Conservation (phyloP, 148 eudicot species). For the Selenicereus undatus region DNA sequence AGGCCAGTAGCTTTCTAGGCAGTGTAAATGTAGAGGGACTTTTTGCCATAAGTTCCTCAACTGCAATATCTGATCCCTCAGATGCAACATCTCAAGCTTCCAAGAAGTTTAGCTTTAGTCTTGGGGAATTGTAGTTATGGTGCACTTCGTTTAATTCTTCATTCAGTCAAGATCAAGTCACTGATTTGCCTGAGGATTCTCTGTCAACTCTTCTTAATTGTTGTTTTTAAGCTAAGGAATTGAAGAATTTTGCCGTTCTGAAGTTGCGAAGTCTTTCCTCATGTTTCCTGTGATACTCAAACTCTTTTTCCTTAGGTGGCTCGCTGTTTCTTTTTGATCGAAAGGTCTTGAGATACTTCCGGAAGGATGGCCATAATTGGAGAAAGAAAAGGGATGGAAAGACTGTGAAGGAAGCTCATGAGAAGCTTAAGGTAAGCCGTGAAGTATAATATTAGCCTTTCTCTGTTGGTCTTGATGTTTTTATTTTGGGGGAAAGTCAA, state of each 20-base stretch:
- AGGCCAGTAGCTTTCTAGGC: background rate
- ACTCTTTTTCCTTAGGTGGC: constrained; percentile 48
- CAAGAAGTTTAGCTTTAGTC: background rate
- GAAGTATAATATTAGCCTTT: background rate
- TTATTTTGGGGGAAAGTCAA: background rate
- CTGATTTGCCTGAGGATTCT: background rate
- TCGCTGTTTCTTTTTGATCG: constrained; percentile 86
- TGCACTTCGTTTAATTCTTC: background rate
- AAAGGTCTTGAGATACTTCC: constrained; percentile 84
- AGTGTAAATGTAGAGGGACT: background rate
- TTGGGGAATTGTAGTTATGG: background rate
- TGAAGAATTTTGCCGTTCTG: background rate
- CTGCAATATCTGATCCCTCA: too few relatives aligned
- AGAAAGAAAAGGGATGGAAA: constrained; percentile 91
- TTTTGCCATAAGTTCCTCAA: background rate
- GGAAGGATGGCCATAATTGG: constrained; percentile 92
- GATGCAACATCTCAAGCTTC: background rate
- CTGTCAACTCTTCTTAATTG: background rate
- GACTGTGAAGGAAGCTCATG: constrained; percentile 89
- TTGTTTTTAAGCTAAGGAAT: background rate
- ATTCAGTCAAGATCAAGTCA: background rate
- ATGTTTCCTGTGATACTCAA: constrained; percentile 9
- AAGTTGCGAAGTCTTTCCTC: background rate
- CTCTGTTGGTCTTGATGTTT: background rate
- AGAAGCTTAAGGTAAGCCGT: constrained; percentile 67